Evolutionary conservation across 1,139 yeast species (phyloP).

Genomic region (Saccharomyces uvarum): DNA sequence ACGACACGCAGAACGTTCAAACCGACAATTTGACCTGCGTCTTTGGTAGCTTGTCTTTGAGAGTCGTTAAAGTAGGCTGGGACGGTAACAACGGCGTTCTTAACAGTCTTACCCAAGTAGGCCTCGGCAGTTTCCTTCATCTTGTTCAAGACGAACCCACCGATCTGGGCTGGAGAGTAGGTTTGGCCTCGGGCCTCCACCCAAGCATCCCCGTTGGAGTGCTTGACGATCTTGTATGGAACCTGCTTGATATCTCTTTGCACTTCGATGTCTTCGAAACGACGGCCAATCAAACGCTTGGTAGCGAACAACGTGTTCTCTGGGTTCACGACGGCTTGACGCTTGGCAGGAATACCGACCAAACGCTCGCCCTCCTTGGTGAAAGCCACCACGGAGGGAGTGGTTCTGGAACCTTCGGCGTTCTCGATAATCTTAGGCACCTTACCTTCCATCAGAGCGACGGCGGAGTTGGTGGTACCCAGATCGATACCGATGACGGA

Average conservation of each 20-base stretch:
- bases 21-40: slow-evolving; percentile 92
- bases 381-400: slow-evolving; percentile 86
- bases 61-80: slow-evolving; percentile 97
- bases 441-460: slow-evolving; percentile 87
- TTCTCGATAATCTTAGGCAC: slow-evolving; percentile 88
- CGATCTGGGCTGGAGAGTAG: slow-evolving; percentile 84
- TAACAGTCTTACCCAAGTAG: slow-evolving; percentile 78
- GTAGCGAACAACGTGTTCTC: slow-evolving; percentile 75
- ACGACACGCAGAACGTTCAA: slow-evolving; percentile 85
- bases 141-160: slow-evolving; percentile 85
- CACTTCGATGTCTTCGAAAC: slow-evolving; percentile 64
- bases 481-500: slow-evolving; percentile 70
- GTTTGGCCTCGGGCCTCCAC: slow-evolving; percentile 66
- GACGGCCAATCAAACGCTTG: slow-evolving; percentile 79
- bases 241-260: slow-evolving; percentile 78
- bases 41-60: slow-evolving; percentile 94
- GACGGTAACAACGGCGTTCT: slow-evolving; percentile 92
- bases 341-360: slow-evolving; percentile 92
- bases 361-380: slow-evolving; percentile 79
- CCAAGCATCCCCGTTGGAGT: slow-evolving; percentile 71
- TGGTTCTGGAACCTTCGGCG: slow-evolving; percentile 93
- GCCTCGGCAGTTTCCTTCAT: slow-evolving; percentile 93
- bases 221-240: slow-evolving; percentile 56
- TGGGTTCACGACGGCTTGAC: slow-evolving; percentile 82
- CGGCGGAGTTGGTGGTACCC: slow-evolving; percentile 91